Evolutionary conservation across 495 filamentous ascomycete species (phyloP).

Genomic region (Pseudevernia furfuracea): DNA sequence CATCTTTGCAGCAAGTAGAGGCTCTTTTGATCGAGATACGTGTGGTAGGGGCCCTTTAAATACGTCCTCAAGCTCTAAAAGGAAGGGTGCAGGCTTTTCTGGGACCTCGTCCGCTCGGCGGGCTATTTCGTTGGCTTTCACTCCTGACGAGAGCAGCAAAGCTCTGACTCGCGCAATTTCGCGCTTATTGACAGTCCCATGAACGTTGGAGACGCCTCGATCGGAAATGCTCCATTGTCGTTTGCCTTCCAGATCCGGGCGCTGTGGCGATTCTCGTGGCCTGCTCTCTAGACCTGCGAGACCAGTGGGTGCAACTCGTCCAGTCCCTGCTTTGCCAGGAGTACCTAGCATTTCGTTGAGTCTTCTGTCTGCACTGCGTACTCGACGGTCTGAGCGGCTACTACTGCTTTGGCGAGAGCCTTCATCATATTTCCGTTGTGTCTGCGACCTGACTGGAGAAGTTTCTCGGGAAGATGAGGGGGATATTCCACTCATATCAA

Average conservation of each 20-base stretch:
- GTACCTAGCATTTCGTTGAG: slow-evolving; percentile 33
- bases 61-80: slow-evolving; percentile 31
- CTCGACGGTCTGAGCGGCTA: slow-evolving; percentile 16
- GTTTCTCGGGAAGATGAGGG: slow-evolving; percentile 20
- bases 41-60: slow-evolving; percentile 34
- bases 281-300: slow-evolving; percentile 38
- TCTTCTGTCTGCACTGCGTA: slow-evolving; percentile 28
- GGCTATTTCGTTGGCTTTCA: slow-evolving; percentile 74
- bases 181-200: slow-evolving; percentile 43
- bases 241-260: slow-evolving; percentile 32
- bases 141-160: slow-evolving; percentile 70
- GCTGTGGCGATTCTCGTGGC: slow-evolving; percentile 26
- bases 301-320: slow-evolving; percentile 36
- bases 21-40: slow-evolving; percentile 54
- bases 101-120: slow-evolving; percentile 50
- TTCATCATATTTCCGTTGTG: slow-evolving; percentile 16
- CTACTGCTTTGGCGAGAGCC: slow-evolving; percentile 25
- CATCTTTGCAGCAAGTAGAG: slow-evolving; percentile 59
- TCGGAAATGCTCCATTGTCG: slow-evolving; percentile 69
- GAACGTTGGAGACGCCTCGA: slow-evolving; percentile 38
- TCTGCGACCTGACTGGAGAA: slow-evolving; percentile 4
- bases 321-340: slow-evolving; percentile 25
- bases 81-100: slow-evolving; percentile 36
- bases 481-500: slow-evolving; percentile 45
- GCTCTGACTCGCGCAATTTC: slow-evolving; percentile 70